These are phyloP conservation scores for Trichomonascaceae sp. DNA, from an alignment of 1,139 yeast species.

Conservation along the genomic window DNA sequence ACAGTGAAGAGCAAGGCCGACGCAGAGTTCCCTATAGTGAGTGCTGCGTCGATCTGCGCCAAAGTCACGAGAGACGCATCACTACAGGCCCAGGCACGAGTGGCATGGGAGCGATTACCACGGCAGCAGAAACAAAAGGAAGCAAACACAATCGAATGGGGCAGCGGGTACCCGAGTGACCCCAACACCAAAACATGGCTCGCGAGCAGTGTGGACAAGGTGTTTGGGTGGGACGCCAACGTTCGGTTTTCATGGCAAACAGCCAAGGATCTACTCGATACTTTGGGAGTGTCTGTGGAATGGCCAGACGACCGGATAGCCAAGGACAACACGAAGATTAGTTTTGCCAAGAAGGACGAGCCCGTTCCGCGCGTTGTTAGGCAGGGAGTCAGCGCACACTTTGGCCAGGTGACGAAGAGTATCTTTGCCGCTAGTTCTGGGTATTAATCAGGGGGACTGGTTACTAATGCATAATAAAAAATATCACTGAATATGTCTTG, in stretches of 20 bases:
- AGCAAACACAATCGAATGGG: conserved; percentile 33
- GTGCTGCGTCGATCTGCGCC: conserved; percentile 95
- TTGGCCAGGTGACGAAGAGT: too few relatives aligned
- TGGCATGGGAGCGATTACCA: too few relatives aligned
- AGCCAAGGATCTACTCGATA: conserved; percentile 53
- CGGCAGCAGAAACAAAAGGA: conserved; percentile 18
- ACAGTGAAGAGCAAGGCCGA: conserved; percentile 96
- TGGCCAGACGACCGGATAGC: conserved; percentile 29
- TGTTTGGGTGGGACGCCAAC: conserved; percentile 79
- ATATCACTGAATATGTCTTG: too few relatives aligned
- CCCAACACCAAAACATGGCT: conserved; percentile 75
- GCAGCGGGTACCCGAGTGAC: conserved; percentile 93
- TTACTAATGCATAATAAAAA: too few relatives aligned
- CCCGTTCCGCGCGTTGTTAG: too few relatives aligned
- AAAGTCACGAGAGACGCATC: conserved; percentile 85
- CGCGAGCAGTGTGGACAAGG: conserved; percentile 42
- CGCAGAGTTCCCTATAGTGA: conserved; percentile 82
- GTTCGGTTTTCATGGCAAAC: conserved; percentile 94
- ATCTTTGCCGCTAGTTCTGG: too few relatives aligned
- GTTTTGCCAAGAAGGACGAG: too few relatives aligned
- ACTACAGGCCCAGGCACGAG: conserved; percentile 26
- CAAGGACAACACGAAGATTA: background rate
- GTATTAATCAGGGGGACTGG: too few relatives aligned
- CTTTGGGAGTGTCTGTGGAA: conserved; percentile 33
- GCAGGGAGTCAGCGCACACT: too few relatives aligned